A percentile compares a stretch with the other conserved stretches of the same genome.
phyloP scores from a whole-genome alignment of 2,329 filamentous ascomycete species.

The Hypoxylon sp. region DNA sequence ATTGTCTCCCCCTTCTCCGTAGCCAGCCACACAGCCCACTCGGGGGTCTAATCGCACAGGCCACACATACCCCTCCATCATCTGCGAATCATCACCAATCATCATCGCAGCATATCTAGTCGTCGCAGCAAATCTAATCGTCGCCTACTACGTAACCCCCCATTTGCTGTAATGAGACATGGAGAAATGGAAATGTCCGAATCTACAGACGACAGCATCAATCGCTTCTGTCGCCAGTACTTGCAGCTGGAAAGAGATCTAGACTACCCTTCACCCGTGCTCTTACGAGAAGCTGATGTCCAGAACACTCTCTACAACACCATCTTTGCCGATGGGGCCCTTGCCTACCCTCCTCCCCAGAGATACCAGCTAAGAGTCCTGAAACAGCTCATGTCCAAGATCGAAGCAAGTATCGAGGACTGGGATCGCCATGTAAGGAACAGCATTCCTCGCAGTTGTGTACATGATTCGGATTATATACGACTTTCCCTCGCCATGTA shows the following conservation, averaged over 20 bases:
- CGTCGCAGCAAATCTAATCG: no score
- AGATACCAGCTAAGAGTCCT: slow-evolving; percentile 80
- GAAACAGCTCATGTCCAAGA: slow-evolving; percentile 77
- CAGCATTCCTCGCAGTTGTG: slow-evolving; percentile 13
- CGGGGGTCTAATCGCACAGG: no score
- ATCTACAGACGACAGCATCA: slow-evolving; percentile 42
- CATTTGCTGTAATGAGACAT: background rate
- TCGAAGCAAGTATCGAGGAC: slow-evolving; percentile 82
- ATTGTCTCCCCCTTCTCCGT: no score
- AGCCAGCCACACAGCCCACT: no score
- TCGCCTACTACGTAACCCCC: background rate
- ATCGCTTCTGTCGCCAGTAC: slow-evolving; percentile 80
- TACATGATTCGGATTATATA: slow-evolving; percentile 11
- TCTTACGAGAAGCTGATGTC: slow-evolving; percentile 71
- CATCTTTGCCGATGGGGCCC: slow-evolving; percentile 73
- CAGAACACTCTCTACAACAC: slow-evolving; percentile 77
- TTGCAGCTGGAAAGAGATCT: slow-evolving; percentile 79
- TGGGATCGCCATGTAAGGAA: slow-evolving; percentile 88
- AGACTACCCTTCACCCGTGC: slow-evolving; percentile 71
- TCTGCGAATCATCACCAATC: no score
- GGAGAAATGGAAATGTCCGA: slow-evolving; percentile 2
- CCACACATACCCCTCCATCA: no score
- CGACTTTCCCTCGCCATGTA: slow-evolving; percentile 37
- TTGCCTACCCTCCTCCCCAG: slow-evolving; percentile 72
- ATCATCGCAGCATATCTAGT: no score